Evolutionary conservation across 2,329 filamentous ascomycete genomes (phyloP).

Genomic region (Aaosphaeria pasadenensis): DNA sequence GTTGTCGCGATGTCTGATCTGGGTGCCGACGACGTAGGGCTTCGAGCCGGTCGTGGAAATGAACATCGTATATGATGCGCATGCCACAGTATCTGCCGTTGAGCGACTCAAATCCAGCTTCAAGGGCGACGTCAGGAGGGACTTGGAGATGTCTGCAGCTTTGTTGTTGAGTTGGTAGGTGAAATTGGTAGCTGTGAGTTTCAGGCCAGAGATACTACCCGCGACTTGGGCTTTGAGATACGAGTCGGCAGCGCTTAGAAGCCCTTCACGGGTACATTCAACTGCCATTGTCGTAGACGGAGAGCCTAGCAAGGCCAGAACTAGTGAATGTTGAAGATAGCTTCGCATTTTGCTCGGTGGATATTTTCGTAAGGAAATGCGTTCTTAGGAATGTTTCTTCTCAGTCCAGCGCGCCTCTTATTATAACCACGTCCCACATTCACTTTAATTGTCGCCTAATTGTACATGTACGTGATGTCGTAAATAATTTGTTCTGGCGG

Average conservation of each 20-base stretch:
- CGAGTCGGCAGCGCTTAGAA: constrained; percentile 19
- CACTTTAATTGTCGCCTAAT: too few species aligned
- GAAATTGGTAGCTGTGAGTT: constrained; percentile 19
- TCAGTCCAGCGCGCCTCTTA: too few species aligned
- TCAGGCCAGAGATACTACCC: constrained; percentile 15
- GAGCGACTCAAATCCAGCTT: constrained; percentile 24
- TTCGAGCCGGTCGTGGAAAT: constrained; percentile 18
- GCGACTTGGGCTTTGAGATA: constrained; percentile 21
- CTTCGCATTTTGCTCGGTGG: too few species aligned
- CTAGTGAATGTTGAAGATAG: too few species aligned
- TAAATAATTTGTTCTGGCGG: too few species aligned
- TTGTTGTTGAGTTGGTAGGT: constrained; percentile 31
- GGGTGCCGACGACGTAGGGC: constrained; percentile 25
- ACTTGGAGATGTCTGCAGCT: constrained; percentile 16
- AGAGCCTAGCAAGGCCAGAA: too few species aligned
- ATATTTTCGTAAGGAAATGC: too few species aligned
- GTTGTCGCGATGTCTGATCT: constrained; percentile 20
- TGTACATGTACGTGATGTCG: too few species aligned
- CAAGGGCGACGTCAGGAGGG: constrained; percentile 15
- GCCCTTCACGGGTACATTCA: constrained; percentile 24
- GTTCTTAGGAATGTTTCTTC: too few species aligned
- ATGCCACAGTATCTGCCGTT: constrained; percentile 20
- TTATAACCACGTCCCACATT: too few species aligned
- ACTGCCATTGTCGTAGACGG: constrained; percentile 1
- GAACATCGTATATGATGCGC: constrained; percentile 29